Evolutionary conservation across 164 flowering plant species (phyloP), one percentile per base, ranked within the genome.

Genomic region (Chimonanthus salicifolius): DNA sequence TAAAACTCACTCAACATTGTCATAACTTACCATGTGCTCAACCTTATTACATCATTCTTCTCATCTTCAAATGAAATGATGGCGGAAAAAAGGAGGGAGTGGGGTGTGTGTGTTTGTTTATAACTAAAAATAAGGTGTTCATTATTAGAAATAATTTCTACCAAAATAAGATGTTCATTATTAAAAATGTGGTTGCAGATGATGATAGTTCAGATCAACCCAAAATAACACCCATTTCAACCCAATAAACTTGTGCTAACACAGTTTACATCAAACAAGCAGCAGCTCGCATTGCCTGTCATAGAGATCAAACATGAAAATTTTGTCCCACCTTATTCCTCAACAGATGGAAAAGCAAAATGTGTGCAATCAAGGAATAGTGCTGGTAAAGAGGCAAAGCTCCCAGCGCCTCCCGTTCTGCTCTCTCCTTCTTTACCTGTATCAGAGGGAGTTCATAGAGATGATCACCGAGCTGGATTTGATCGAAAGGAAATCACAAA

Each of bases 361-460:
- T 54, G 16, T 3, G 2, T 63, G 45, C 58, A 63, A 65, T 87
- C 77, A 91, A 0, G 98, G 95, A 75, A 94, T 70, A 20, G 87
- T 76, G 68, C 79, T 94, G 92, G 68, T 88, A 86, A 74, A 94
- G 89, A 18, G 98, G 98, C 81, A 89, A 83, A 47, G 97, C 98
- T 81, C 98, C 98, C 83, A 94, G 78, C 44, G 98, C 95, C 76
- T 92, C 90, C 46, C 97, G 90, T 78, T 94, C 98, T 73, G 87
- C 92, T 3, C 66, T 85, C 82, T 94, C 98, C 78, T 75, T 88
- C 84, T 89, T 83, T 48, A 94, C 93, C 97, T 94, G 89, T 83
- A 80, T 46, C 9, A 9, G 15, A 20, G 16, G 58, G 13, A 11
- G 45, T 8, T 47, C 21, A 54, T 3, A 70, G 3, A 51, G 60